These are phyloP conservation scores for Iris macrosiphon DNA, from an alignment of 106 monocot genomes.

Conservation along the genomic window DNA sequence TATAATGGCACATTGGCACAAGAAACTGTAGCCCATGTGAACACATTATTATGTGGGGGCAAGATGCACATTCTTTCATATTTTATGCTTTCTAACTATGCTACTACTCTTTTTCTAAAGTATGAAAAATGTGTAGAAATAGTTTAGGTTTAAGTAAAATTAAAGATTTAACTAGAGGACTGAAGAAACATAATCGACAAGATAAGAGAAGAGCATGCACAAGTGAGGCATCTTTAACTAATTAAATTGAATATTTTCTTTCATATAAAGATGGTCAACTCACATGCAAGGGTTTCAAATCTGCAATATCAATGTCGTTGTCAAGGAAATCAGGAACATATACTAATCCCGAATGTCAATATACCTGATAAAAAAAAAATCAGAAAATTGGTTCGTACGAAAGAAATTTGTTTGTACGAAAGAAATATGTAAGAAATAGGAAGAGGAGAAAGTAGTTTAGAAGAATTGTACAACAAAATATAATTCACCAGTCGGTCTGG, in stretches of 20 bases:
- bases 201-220: neutral
- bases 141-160: neutral
- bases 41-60: neutral
- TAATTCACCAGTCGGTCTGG: too few species aligned
- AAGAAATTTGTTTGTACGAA: too few species aligned
- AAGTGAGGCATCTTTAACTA: neutral
- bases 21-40: conserved; percentile 3
- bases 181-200: too few species aligned
- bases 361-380: too few species aligned
- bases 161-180: too few species aligned
- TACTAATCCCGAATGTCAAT: too few species aligned
- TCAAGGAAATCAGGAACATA: too few species aligned
- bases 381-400: too few species aligned
- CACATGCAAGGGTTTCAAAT: conserved; percentile 7
- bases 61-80: neutral
- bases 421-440: too few species aligned
- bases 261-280: conserved; percentile 12
- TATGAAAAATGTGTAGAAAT: neutral
- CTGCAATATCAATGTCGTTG: neutral
- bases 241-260: neutral
- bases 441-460: too few species aligned
- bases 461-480: too few species aligned
- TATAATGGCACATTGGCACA: neutral
- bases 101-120: neutral
- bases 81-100: neutral